Base-by-base conservation (phyloP, 305 asterid species). In the Fraxinus latifolia region DNA sequence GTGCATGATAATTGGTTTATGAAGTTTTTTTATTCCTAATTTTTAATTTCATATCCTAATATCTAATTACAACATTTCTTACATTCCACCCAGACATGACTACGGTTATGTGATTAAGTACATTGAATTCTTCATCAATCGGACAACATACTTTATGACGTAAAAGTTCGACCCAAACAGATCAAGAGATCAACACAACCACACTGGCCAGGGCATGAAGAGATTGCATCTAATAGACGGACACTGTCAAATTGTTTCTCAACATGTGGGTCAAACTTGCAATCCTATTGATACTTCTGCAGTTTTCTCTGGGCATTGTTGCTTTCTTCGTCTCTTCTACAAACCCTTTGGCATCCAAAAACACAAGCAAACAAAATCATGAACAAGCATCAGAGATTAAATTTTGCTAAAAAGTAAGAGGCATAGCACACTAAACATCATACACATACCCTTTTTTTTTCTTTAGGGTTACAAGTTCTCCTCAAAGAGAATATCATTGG, bases 151-250 rank as follows among this genome's bases (percentile, higher is more conserved):
- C 7, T 34, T 34, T 34, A 34, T 5, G 39, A 34, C 7, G 8
- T 34, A 34, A 34, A 33, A 34, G 7, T 34, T 34, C 39, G 8
- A 34, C 1, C 8, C 39, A 34, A 34, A 34, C 39, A 34, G 1
- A 34, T 34, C 39, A 34, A 34, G 39, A 34, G 39, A 83, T 88
- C 94, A 2, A 90, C 91, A 44, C 90, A 83, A 34, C 93, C 92
- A 83, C 91, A 89, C 80, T 88, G 90, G 74, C 89, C 91, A 44
- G 92, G 92, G 17, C 91, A 85, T 74, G 92, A 89, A 8, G 94
- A 85, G 77, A 86, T 89, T 76, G 89, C 88, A 33, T 91, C 93
- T 74, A 89, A 84, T 65, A 91, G 60, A 55, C 89, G 83, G 11
- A 90, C 90, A 58, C 90, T 81, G n/a, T 83, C 76, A 73, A 87